Conservation (phyloP, 495 filamentous ascomycete species). For the Daldinia concentrica region DNA sequence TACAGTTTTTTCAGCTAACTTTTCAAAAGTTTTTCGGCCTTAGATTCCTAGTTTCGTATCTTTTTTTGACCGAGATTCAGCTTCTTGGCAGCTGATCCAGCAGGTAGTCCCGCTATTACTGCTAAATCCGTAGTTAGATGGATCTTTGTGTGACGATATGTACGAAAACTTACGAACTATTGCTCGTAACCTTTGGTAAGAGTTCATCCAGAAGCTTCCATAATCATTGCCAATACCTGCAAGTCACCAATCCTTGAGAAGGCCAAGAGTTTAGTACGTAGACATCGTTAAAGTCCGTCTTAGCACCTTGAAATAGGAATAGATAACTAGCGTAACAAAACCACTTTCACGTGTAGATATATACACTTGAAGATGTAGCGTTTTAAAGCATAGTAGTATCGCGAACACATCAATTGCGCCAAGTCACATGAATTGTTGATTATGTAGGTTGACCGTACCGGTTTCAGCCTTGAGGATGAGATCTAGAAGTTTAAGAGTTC, state of each 20-base stretch:
- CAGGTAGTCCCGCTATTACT: not conserved
- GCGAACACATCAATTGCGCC: slow-evolving; percentile 8
- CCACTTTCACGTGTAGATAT: not conserved
- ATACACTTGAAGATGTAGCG: not conserved
- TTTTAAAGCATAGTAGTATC: not conserved
- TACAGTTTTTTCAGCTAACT: not conserved
- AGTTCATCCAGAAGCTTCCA: not conserved
- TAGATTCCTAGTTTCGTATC: not conserved
- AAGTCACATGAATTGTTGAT: slow-evolving; percentile 21
- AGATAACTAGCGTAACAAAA: not conserved
- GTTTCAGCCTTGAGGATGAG: not conserved
- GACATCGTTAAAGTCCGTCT: not conserved
- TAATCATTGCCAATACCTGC: not conserved
- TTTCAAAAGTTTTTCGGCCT: not conserved
- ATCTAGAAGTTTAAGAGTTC: not conserved
- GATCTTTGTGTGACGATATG: not conserved
- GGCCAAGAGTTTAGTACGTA: not conserved
- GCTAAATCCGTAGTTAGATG: not conserved
- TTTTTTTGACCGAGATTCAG: not conserved
- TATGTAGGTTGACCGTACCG: slow-evolving; percentile 9
- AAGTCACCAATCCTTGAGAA: not conserved
- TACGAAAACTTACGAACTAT: not conserved
- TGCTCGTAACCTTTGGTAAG: not conserved
- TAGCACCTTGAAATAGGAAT: not conserved
- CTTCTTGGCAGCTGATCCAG: not conserved